These are phyloP conservation scores for Antitrichia curtipendula DNA, from an alignment of 225 moss, liverwort and hornwort genomes.

Conservation along the genomic window DNA sequence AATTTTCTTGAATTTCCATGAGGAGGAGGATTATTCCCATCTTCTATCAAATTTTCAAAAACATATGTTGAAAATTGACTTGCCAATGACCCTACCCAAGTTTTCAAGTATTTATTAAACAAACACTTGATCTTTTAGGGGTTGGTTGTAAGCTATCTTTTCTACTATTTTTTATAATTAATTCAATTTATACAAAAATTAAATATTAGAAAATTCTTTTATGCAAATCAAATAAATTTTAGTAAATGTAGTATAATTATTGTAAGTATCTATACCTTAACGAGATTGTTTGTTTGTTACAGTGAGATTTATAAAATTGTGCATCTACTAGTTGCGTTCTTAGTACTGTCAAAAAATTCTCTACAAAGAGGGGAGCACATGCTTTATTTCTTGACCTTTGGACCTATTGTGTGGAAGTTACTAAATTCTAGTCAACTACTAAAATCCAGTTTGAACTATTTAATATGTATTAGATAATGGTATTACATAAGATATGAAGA, in stretches of 20 bases:
- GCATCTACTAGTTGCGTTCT: too few relatives aligned
- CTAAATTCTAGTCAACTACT: fast-evolving
- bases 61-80: neutral
- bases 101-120: fast-evolving
- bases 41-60: fast-evolving
- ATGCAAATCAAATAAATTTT: neutral
- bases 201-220: fast-evolving
- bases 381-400: too few relatives aligned
- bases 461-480: neutral
- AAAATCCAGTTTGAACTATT: neutral
- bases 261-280: neutral
- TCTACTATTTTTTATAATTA: neutral
- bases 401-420: too few relatives aligned
- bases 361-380: too few relatives aligned
- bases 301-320: fast-evolving
- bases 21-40: too few relatives aligned
- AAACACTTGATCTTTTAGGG: neutral
- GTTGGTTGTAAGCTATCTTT: too few relatives aligned
- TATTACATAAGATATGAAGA: neutral
- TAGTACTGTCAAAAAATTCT: too few relatives aligned
- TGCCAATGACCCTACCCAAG: neutral
- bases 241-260: too few relatives aligned
- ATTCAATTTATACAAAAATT: neutral
- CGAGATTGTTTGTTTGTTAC: too few relatives aligned
- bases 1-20: too few relatives aligned